phyloP scores from a whole-genome alignment of 176 grass and related monocot species.

The Avena eriantha region DNA sequence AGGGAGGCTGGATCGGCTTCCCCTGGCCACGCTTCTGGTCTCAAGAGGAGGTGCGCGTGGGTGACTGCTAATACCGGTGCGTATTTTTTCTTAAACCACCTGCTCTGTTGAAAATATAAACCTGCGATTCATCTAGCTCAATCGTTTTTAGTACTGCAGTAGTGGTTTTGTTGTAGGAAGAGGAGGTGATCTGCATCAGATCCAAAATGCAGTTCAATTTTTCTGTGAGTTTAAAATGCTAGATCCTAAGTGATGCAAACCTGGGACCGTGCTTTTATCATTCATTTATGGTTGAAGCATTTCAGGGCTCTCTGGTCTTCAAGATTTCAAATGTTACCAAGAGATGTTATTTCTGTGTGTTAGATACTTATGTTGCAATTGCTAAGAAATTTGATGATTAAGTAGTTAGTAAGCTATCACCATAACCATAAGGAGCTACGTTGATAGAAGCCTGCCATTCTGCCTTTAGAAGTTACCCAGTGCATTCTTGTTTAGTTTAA shows the following conservation, averaged over 20 bases:
- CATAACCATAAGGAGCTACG: background rate
- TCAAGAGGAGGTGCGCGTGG: constrained; percentile 86
- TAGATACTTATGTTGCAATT: background rate
- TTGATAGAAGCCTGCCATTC: background rate
- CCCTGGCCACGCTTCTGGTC: constrained; percentile 40
- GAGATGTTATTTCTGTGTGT: constrained; percentile 28
- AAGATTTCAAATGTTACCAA: background rate
- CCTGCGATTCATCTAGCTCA: background rate
- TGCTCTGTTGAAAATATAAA: constrained; percentile 6
- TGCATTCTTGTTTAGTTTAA: background rate
- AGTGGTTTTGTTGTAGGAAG: background rate
- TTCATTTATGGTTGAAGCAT: background rate
- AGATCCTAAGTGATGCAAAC: constrained; percentile 16
- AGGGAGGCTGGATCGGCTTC: constrained; percentile 49
- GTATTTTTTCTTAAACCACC: constrained; percentile 23
- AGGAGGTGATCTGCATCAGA: background rate
- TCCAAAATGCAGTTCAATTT: constrained; percentile 3
- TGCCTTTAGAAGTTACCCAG: background rate
- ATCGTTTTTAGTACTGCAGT: background rate
- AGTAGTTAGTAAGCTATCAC: background rate
- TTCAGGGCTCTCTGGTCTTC: background rate
- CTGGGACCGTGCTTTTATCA: background rate
- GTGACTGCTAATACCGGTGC: constrained; percentile 86
- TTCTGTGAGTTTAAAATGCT: background rate
- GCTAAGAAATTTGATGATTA: background rate